phyloP scores from a whole-genome alignment of 78 protist species.

The Anaeramoeba flamelloides region DNA sequence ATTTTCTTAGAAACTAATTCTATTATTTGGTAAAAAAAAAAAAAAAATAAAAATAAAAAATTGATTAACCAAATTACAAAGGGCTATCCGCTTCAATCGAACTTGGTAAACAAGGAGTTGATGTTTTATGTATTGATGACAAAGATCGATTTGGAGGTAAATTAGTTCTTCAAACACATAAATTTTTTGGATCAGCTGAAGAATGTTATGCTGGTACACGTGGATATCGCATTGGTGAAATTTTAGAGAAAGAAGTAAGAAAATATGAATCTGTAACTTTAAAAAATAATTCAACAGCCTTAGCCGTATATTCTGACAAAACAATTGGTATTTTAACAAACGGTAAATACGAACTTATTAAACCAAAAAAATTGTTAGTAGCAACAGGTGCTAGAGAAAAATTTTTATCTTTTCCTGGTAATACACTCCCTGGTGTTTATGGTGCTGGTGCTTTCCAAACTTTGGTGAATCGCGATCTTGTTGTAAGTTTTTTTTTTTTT shows the following conservation, averaged over 20 bases:
- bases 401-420: background rate
- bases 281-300: background rate
- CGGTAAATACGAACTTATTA: background rate
- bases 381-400: slow-evolving; percentile 11
- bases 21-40: no score
- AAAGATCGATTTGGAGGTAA: slow-evolving; percentile 10
- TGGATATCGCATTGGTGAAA: background rate
- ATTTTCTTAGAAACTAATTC: no score
- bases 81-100: background rate
- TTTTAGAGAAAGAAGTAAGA: background rate
- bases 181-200: slow-evolving; percentile 3
- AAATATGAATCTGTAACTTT: background rate
- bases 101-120: background rate
- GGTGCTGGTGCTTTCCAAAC: slow-evolving; percentile 15
- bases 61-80: no score
- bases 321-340: background rate
- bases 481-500: no score
- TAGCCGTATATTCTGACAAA: slow-evolving; percentile 2
- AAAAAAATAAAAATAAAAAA: no score
- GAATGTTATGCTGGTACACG: slow-evolving; percentile 6
- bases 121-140: background rate
- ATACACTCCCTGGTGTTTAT: slow-evolving; percentile 6
- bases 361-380: slow-evolving; percentile 1
- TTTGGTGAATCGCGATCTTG: background rate
- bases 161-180: slow-evolving; percentile 5